Evolutionary conservation across 2,329 filamentous ascomycete genomes (phyloP).

Genomic region (Chalara sp.): DNA sequence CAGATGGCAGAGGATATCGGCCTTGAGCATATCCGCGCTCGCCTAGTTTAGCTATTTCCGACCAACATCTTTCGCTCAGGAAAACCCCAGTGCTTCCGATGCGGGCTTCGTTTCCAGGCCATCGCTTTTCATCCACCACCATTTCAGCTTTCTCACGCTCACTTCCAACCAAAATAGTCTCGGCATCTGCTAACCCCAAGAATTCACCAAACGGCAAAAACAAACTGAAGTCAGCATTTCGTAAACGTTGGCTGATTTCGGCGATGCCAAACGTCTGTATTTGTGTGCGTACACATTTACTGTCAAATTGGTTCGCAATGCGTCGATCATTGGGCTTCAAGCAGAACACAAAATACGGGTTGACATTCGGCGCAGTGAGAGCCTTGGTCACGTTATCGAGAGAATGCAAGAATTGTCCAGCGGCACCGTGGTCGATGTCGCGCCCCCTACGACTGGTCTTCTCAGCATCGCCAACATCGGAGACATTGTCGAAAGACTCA

Average conservation of each 20-base stretch:
- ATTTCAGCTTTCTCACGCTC: constrained; percentile 88
- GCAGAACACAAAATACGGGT: constrained; percentile 95
- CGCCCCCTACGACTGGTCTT: constrained; percentile 29
- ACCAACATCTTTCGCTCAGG: constrained; percentile 91
- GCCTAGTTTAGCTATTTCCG: constrained; percentile 73
- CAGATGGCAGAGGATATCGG: constrained; percentile 48
- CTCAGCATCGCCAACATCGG: constrained; percentile 37
- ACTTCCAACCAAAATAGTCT: constrained; percentile 81
- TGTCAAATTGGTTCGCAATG: constrained; percentile 98
- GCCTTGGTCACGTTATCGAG: constrained; percentile 89
- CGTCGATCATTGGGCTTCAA: constrained; percentile 94
- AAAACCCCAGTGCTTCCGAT: constrained; percentile 92
- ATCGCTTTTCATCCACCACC: constrained; percentile 85
- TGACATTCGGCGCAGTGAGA: constrained; percentile 73
- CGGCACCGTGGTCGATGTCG: constrained; percentile 71
- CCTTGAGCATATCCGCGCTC: constrained; percentile 51
- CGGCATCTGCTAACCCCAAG: constrained; percentile 77
- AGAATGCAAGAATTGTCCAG: constrained; percentile 84
- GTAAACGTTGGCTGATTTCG: constrained; percentile 88
- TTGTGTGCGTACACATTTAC: constrained; percentile 93
- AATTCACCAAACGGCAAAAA: constrained; percentile 97
- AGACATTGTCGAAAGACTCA: constrained; percentile 35
- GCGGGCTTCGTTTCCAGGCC: constrained; percentile 86
- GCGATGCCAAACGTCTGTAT: constrained; percentile 94
- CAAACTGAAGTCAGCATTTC: constrained; percentile 90